Evolutionary conservation across 331 rosid genomes (phyloP).

Genomic region (Rhamnella rubrinervis): DNA sequence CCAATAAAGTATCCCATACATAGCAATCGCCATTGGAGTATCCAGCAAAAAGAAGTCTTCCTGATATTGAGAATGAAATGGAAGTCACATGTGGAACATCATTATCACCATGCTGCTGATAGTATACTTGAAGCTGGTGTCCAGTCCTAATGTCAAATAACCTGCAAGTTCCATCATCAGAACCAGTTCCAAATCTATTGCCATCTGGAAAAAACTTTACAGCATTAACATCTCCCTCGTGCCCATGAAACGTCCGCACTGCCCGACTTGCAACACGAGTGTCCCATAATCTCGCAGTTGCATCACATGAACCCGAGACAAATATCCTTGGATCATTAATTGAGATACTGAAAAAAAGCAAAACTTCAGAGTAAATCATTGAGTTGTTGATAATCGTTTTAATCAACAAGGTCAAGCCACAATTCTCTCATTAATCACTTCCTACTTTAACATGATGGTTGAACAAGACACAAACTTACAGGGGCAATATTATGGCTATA

Average conservation of each 20-base stretch:
- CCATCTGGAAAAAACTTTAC: conserved; percentile 98
- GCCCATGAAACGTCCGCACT: conserved; percentile 83
- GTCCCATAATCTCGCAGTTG: conserved; percentile 95
- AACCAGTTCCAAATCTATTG: conserved; percentile 93
- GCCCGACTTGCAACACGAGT: conserved; percentile 99
- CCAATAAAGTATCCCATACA: conserved; percentile 94
- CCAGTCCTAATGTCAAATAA: conserved; percentile 93
- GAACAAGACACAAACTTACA: no score
- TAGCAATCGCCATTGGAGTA: conserved; percentile 78
- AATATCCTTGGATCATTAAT: conserved; percentile 78
- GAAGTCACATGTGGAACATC: conserved; percentile 65
- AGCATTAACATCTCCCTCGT: conserved; percentile 75
- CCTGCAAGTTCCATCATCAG: conserved; percentile 92
- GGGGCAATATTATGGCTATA: neutral
- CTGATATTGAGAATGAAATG: conserved; percentile 91
- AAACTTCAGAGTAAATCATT: conserved; percentile 3
- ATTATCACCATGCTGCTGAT: conserved; percentile 60
- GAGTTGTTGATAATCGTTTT: neutral
- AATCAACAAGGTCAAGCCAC: neutral
- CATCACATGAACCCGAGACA: conserved; percentile 93
- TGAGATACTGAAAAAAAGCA: conserved; percentile 63
- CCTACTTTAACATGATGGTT: neutral
- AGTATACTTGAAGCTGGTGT: conserved; percentile 85
- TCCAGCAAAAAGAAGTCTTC: conserved; percentile 93
- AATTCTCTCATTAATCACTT: conserved; percentile 1